phyloP scores from a whole-genome alignment of 78 protist species.

The Dictyostelium purpureum region DNA sequence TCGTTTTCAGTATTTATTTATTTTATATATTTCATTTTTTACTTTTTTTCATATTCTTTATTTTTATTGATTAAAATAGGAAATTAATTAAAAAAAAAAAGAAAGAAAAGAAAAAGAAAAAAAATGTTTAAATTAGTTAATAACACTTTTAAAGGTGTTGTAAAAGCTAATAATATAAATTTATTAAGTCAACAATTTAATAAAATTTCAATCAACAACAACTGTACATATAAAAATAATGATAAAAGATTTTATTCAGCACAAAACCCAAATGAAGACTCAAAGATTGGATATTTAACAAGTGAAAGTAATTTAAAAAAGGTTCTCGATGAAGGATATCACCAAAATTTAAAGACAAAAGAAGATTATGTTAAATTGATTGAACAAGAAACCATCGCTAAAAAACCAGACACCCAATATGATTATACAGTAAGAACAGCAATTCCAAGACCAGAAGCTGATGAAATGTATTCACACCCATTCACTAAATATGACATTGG shows the following conservation, averaged over 20 bases:
- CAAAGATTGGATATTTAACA: background rate
- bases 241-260: conserved; percentile 1
- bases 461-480: background rate
- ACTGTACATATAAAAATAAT: background rate
- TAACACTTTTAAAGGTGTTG: conserved; percentile 1
- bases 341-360: background rate
- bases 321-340: background rate
- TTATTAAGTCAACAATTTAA: background rate
- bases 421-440: background rate
- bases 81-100: background rate
- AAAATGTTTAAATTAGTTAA: background rate
- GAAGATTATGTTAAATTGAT: background rate
- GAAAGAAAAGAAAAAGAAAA: background rate
- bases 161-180: background rate
- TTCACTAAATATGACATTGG: background rate
- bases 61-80: background rate
- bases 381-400: background rate
- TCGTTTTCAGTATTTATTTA: too few relatives aligned
- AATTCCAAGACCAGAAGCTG: conserved; percentile 15
- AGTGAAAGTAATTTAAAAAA: background rate
- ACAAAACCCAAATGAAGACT: background rate
- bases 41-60: background rate
- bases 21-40: too few relatives aligned
- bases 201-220: too few relatives aligned
- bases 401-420: background rate